Conservation (phyloP, 2,329 filamentous ascomycete species). For the Coccinonectria pachysandricola region DNA sequence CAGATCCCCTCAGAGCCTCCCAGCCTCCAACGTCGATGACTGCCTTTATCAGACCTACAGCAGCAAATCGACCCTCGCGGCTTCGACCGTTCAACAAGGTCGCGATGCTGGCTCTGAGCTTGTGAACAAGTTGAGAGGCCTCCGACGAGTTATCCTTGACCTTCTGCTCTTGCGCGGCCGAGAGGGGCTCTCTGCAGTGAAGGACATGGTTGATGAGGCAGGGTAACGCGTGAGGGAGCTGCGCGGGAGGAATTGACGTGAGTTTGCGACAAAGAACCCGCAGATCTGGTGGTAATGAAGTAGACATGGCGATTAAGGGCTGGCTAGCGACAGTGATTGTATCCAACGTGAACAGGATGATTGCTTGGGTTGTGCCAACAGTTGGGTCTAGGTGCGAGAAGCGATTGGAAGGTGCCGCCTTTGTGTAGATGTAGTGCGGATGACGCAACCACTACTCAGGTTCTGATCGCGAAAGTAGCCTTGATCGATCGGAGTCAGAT, state of each 20-base stretch:
- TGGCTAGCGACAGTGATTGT: too few relatives aligned
- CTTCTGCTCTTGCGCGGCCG: constrained; percentile 49
- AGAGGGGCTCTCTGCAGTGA: constrained; percentile 50
- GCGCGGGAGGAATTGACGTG: constrained; percentile 57
- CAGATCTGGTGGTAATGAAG: constrained; percentile 44
- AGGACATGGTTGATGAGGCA: constrained; percentile 53
- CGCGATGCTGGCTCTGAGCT: constrained; percentile 67
- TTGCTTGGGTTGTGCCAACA: too few relatives aligned
- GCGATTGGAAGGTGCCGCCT: too few relatives aligned
- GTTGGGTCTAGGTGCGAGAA: too few relatives aligned
- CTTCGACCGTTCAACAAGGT: constrained; percentile 69
- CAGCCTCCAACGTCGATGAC: constrained; percentile 74
- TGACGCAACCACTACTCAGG: too few relatives aligned
- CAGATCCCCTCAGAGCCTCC: constrained; percentile 64
- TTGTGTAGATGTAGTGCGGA: too few relatives aligned
- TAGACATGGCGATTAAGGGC: constrained; percentile 18
- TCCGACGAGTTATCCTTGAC: constrained; percentile 55
- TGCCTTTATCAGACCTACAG: constrained; percentile 69
- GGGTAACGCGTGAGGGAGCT: constrained; percentile 64
- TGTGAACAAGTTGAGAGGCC: constrained; percentile 62
- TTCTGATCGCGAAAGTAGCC: too few relatives aligned
- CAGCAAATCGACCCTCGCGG: constrained; percentile 65
- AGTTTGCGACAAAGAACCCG: constrained; percentile 59
- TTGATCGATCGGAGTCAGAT: too few relatives aligned
- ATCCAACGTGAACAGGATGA: too few relatives aligned